phyloP scores from a whole-genome alignment of 768 basidiomycete genomes.

The Naganishia antarctica region DNA sequence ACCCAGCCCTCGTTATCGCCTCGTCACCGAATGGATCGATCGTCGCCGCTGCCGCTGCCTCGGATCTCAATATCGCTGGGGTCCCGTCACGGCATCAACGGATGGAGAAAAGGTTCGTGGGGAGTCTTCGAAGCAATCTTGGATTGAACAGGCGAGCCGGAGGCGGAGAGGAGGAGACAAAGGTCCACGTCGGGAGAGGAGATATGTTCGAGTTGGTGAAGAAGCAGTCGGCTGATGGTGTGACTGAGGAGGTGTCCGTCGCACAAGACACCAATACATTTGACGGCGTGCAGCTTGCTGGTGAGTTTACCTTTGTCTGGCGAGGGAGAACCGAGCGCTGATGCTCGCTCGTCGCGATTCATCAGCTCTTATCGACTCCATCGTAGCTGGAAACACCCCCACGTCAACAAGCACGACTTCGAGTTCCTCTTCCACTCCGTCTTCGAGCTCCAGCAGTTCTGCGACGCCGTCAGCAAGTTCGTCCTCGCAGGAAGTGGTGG shows the following conservation, averaged over 20 bases:
- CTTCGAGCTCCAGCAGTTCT: too few relatives aligned
- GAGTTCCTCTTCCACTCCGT: too few relatives aligned
- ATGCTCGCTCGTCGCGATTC: background rate
- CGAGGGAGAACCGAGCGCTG: background rate
- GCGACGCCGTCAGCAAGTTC: too few relatives aligned
- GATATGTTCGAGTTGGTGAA: constrained; percentile 8
- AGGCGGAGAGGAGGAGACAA: background rate
- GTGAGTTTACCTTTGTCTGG: background rate
- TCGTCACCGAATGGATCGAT: background rate
- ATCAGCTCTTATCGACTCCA: constrained; percentile 9
- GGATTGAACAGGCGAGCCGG: background rate
- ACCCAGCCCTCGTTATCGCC: constrained; percentile 1
- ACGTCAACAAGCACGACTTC: background rate
- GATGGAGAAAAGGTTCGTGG: constrained; percentile 13
- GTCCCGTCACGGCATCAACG: background rate
- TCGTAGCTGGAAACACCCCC: constrained; percentile 3
- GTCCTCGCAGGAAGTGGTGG: too few relatives aligned
- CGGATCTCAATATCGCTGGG: background rate
- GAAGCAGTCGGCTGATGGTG: background rate
- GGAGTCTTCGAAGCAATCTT: background rate
- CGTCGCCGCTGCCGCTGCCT: background rate
- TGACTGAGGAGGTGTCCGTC: background rate
- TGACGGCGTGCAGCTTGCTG: constrained; percentile 4
- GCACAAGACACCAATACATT: background rate
- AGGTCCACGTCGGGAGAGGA: constrained; percentile 2